A percentile compares a stretch with the other conserved stretches of the same genome.
phyloP scores from a whole-genome alignment of 257 asterid genomes.

The Echium plantagineum region DNA sequence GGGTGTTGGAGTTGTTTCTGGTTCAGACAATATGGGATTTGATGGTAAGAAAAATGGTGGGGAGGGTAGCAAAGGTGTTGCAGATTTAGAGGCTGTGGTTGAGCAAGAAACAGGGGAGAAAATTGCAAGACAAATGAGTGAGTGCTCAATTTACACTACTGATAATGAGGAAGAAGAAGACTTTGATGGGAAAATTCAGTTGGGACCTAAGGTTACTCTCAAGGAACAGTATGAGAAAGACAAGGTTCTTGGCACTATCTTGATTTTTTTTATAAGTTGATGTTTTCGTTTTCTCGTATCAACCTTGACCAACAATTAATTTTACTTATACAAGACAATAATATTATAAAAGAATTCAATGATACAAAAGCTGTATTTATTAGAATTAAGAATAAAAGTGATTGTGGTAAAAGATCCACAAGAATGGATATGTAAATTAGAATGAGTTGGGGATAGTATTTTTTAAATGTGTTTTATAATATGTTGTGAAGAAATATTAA shows the following conservation, averaged over 20 bases:
- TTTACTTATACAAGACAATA: too few species aligned
- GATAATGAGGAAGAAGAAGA: conserved; percentile 82
- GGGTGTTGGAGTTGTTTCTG: conserved; percentile 58
- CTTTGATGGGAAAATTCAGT: conserved; percentile 42
- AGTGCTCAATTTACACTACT: conserved; percentile 49
- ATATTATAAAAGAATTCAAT: too few species aligned
- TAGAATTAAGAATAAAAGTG: too few species aligned
- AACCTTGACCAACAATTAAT: too few species aligned
- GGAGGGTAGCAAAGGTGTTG: conserved; percentile 8
- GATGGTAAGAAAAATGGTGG: conserved; percentile 26
- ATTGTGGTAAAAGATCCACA: too few species aligned
- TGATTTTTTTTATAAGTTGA: too few species aligned
- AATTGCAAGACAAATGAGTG: conserved; percentile 61
- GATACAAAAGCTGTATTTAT: too few species aligned
- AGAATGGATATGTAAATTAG: too few species aligned
- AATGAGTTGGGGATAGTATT: too few species aligned
- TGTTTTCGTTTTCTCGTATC: background rate
- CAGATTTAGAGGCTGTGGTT: conserved; percentile 34
- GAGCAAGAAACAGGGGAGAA: conserved; percentile 30
- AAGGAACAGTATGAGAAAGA: conserved; percentile 81
- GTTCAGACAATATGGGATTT: conserved; percentile 74
- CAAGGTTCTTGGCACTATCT: conserved; percentile 34
- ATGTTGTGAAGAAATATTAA: too few species aligned
- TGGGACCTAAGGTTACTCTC: conserved; percentile 93
- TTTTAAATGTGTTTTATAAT: too few species aligned